Evolutionary conservation across 1,139 yeast species (phyloP), one percentile per base, ranked within the genome.

Genomic region (Geotrichum europaeum): DNA sequence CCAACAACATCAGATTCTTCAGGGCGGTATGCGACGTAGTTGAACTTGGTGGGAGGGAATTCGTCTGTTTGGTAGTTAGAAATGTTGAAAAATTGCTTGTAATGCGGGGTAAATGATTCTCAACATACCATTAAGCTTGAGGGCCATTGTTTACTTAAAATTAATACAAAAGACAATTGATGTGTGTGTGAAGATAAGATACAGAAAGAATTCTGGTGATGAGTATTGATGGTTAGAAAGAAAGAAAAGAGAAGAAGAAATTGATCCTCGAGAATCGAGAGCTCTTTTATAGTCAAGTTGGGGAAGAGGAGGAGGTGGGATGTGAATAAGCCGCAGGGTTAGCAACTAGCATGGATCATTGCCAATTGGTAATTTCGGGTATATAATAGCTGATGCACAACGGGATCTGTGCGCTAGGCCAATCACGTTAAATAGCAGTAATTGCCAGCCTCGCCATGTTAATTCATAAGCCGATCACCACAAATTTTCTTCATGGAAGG

Each of bases 21-120:
- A 62, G 78, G 74, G 49, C 77, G 65, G 75, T 79, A 81, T 59
- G 89, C 87, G 60, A 85, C 78, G 75, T 84, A 84, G 65, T 77
- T 76, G 65, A 85, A 79, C 64, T 77, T 75, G 65, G 81, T 81
- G 57, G 84, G 75, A 64, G 89, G 87, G 71, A 84, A 72, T 49
- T 67, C 80, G 36, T 53, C 56, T 53, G 47, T 40, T 40, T 40
- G 6, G 40, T 5, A 5, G 47, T 40, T 40, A 40, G 20, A 53
- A 24, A 13, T 30, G 40, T 22, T 25, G 22, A 5, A 4, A 10
- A 13, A 25, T 7, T 15, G 32, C 9, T 22, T 4, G 34, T 18
- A 24, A 5, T 7, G 18, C 13, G 49, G 24, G 34, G 47, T 20
- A 13, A 6, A 22, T 18, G 3, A 9, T 3, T 34, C 10, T 5